Evolutionary conservation across 164 flowering plant species (phyloP), one percentile per base, ranked within the genome.

Genomic region (Chimonanthus salicifolius): DNA sequence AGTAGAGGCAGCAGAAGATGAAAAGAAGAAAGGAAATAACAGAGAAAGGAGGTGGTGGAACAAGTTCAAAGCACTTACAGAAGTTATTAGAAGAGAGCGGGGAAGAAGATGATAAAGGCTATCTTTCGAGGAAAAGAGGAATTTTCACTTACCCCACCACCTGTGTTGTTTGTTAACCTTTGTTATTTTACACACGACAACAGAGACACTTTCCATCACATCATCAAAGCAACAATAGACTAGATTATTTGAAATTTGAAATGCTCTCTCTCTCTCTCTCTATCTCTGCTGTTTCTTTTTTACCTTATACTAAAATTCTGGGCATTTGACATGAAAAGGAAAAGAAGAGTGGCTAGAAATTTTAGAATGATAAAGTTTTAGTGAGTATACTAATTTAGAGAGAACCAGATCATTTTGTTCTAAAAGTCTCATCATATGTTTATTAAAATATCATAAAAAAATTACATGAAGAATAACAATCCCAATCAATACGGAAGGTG

Each of bases 141-240:
- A 65, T 65, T 48, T 45, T 65, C 48, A 45, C 45, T 5, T 45
- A 51, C 11, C 49, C 33, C 11, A 20, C 51, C 44, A 16, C 33
- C 43, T n/a, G 7, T 68, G 33, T 7, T 43, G 47, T 66, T n/a
- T 68, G 49, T 65, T 65, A 33, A 6, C 33, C 33, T 62, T 16
- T 63, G 65, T 63, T 21, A 21, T 63, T 63, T 33, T 65, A 63
- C 44, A 18, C 21, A 63, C 44, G 1, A 33, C 33, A 33, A 63
- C 33, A 33, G 66, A 63, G 66, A 63, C 66, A 63, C 66, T 63
- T 63, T 63, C 66, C 66, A 63, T 18, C 21, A 33, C 49, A 5
- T 4, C 7, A 20, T 49, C 7, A 45, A 20, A 50, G 54, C 44
- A 50, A 33, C 33, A 20, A 70, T 20, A 70, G 16, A 20, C 11